Evolutionary conservation across 257 asterid species (phyloP), one percentile per base, ranked within the genome.

Genomic region (Forsythia suspensa): DNA sequence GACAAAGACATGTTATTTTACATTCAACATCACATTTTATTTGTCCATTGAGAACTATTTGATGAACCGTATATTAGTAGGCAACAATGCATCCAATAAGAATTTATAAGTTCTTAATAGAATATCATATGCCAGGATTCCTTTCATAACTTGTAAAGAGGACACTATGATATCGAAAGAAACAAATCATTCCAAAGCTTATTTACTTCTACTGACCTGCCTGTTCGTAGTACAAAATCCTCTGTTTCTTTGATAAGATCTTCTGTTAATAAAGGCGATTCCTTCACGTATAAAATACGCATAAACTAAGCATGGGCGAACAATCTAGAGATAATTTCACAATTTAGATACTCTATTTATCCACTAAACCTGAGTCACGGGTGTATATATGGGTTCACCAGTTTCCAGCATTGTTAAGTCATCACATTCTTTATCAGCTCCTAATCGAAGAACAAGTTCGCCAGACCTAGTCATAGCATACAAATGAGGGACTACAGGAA

Each of bases 191-290:
- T 52, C 76, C 15, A 51, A 65, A 76, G 66, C 51, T 44, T 16
- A 41, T 38, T 71, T 73, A 52, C n/a, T 67, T 81, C 57, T 77
- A 84, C 94, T 85, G 77, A 95, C 99, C 99, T 96, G 79, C 99
- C 97, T 65, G 99, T 96, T 78, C 99, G 90, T 43, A 92, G 90
- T 80, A 96, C 98, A 82, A 96, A 94, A 86, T 96, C 99, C 87
- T 96, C 99, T 16, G 98, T 96, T 86, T 96, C 99, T 89, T 90
- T 96, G 74, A 96, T 89, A 78, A 94, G 88, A 85, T 96, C 99
- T 90, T 94, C 99, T 52, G 99, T 96, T 76, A 96, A 84, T 86
- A 96, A 73, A 82, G 99, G 99, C 2, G 90, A 91, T 84, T 96
- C 98, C 99, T 96, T 81, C 70, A 88, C 71, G 80, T 65, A 84